phyloP scores from a whole-genome alignment of 2,329 filamentous ascomycete genomes.

The Diaporthe citriasiana region DNA sequence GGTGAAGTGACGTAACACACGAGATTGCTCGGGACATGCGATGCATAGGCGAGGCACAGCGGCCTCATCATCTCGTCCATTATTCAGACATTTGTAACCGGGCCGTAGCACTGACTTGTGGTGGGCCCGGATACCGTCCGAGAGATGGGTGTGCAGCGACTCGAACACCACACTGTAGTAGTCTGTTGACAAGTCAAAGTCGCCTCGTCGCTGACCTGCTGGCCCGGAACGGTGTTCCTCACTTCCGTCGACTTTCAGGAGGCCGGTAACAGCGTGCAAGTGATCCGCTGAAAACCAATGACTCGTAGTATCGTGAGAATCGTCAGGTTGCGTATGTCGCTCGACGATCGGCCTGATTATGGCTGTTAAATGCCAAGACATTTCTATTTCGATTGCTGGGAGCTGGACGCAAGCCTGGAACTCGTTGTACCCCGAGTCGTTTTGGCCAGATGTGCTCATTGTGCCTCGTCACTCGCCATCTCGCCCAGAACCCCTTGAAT shows the following conservation, averaged over 20 bases:
- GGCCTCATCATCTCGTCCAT: constrained; percentile 31
- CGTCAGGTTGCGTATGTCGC: constrained; percentile 21
- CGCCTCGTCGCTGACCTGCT: constrained; percentile 23
- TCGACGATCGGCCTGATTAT: constrained; percentile 28
- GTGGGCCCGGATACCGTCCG: constrained; percentile 39
- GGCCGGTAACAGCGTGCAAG: constrained; percentile 23
- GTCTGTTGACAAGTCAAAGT: constrained; percentile 34
- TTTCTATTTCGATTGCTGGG: constrained; percentile 27
- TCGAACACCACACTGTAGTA: constrained; percentile 38
- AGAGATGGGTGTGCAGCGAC: constrained; percentile 32
- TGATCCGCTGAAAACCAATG: constrained; percentile 25
- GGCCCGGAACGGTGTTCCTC: constrained; percentile 20
- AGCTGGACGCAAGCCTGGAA: constrained; percentile 21
- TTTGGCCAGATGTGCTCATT: constrained; percentile 14
- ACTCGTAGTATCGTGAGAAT: constrained; percentile 36
- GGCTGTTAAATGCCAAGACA: constrained; percentile 17
- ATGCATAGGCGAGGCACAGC: constrained; percentile 32
- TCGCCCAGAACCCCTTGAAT: constrained; percentile 28
- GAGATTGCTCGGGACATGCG: constrained; percentile 24
- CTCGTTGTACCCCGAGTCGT: constrained; percentile 8
- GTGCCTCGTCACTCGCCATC: constrained; percentile 30
- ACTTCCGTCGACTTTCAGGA: constrained; percentile 33
- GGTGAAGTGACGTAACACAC: constrained; percentile 30
- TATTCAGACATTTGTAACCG: constrained; percentile 36
- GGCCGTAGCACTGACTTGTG: constrained; percentile 28